Evolutionary conservation across 179 eudicot species (phyloP).

Genomic region (Beta lomatogona): DNA sequence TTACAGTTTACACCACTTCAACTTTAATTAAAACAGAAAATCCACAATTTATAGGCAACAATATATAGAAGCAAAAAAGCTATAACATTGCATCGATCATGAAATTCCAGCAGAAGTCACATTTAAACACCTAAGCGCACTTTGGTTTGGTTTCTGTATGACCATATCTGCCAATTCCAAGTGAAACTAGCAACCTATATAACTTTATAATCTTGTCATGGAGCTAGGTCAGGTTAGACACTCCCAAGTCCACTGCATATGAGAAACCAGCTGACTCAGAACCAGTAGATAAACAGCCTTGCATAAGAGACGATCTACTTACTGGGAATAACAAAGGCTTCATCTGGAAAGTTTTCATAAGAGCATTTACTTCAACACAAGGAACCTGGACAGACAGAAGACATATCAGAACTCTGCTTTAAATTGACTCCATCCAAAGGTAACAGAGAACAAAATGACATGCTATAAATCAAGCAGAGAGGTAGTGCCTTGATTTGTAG

Average conservation of each 20-base stretch:
- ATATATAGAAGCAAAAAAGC: not conserved
- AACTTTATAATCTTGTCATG: not conserved
- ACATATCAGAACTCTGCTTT: not conserved
- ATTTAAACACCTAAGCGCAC: not conserved
- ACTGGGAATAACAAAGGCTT: conserved; percentile 92
- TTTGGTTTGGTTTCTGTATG: not conserved
- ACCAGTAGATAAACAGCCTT: not conserved
- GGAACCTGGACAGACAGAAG: conserved; percentile 65
- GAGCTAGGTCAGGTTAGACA: not conserved
- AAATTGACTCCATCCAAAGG: not conserved
- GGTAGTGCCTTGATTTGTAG: not conserved
- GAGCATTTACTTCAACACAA: conserved; percentile 92
- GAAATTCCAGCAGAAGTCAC: not conserved
- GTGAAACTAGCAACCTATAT: not conserved
- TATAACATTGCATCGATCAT: not conserved
- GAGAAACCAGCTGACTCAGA: not conserved
- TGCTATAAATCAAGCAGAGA: conserved; percentile 15
- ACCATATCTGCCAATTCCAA: not conserved
- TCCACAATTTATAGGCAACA: too few species aligned
- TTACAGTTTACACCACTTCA: too few species aligned
- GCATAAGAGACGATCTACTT: conserved; percentile 25
- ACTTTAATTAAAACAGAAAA: too few species aligned
- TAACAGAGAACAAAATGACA: conserved; percentile 2
- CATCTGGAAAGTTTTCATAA: conserved; percentile 96
- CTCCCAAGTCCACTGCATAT: not conserved